phyloP scores from a whole-genome alignment of 2,329 filamentous ascomycete genomes.

The Zasmidium angulare region DNA sequence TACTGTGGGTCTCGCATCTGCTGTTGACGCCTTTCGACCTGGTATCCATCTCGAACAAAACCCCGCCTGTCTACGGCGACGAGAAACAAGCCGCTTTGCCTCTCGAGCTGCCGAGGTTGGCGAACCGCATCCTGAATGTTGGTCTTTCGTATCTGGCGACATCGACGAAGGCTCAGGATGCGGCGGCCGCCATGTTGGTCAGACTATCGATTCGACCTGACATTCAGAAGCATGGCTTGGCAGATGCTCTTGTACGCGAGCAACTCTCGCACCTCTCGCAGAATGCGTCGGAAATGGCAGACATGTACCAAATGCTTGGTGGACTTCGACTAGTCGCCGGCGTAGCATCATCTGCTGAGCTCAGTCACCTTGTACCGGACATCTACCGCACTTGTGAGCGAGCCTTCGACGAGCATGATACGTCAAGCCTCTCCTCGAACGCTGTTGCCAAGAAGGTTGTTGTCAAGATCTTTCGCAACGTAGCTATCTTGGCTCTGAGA shows the following conservation, averaged over 20 bases:
- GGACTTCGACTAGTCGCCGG: conserved; percentile 77
- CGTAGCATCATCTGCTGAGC: conserved; percentile 68
- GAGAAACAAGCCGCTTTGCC: conserved; percentile 58
- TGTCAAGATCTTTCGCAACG: conserved; percentile 79
- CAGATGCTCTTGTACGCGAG: conserved; percentile 69
- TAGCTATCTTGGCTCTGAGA: conserved; percentile 65
- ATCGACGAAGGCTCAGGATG: conserved; percentile 84
- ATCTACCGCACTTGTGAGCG: conserved; percentile 67
- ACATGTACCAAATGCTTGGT: conserved; percentile 74
- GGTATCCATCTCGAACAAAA: conserved; percentile 68
- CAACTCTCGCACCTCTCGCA: conserved; percentile 58
- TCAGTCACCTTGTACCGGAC: conserved; percentile 63
- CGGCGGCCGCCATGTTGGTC: conserved; percentile 79
- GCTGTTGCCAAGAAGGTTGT: conserved; percentile 78
- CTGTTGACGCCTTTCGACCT: conserved; percentile 81
- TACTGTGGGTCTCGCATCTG: conserved; percentile 70
- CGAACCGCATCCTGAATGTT: conserved; percentile 67
- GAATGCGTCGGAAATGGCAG: conserved; percentile 3
- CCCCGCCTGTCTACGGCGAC: conserved; percentile 45
- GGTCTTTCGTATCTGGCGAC: conserved; percentile 70
- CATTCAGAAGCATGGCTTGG: conserved; percentile 76
- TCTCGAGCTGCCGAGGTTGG: conserved; percentile 64
- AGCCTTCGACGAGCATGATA: conserved; percentile 55
- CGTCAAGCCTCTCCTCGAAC: conserved; percentile 64
- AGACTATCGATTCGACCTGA: conserved; percentile 80